These are phyloP conservation scores for Aspergillus nanangensis DNA, from an alignment of 495 filamentous ascomycete genomes.

Conservation along the genomic window DNA sequence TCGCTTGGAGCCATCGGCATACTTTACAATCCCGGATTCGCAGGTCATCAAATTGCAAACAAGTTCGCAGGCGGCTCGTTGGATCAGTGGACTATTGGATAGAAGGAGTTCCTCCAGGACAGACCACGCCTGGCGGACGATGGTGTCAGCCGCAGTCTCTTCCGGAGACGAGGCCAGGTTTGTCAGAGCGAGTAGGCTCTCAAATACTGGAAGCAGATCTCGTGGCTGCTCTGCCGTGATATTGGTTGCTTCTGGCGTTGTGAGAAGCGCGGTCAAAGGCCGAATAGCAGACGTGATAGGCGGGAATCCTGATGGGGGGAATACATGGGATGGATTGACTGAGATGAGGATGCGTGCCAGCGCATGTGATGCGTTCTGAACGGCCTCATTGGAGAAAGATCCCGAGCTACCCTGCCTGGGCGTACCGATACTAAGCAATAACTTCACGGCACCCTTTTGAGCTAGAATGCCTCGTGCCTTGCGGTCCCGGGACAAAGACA, in stretches of 20 bases:
- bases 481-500: slow-evolving; percentile 66
- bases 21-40: slow-evolving; percentile 68
- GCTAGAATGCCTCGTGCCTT: slow-evolving; percentile 72
- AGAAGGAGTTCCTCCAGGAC: slow-evolving; percentile 80
- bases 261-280: slow-evolving; percentile 69
- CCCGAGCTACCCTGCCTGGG: slow-evolving; percentile 46
- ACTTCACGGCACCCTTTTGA: slow-evolving; percentile 86
- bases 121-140: slow-evolving; percentile 67
- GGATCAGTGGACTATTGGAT: slow-evolving; percentile 67
- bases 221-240: slow-evolving; percentile 55
- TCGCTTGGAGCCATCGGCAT: slow-evolving; percentile 63
- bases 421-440: slow-evolving; percentile 65
- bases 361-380: slow-evolving; percentile 70
- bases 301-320: slow-evolving; percentile 68
- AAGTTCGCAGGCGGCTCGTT: slow-evolving; percentile 80
- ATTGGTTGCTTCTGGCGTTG: slow-evolving; percentile 36
- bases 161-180: slow-evolving; percentile 82
- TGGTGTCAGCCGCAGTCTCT: slow-evolving; percentile 60
- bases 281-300: slow-evolving; percentile 73
- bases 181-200: slow-evolving; percentile 84
- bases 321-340: slow-evolving; percentile 80
- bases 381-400: slow-evolving; percentile 38
- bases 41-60: slow-evolving; percentile 87
- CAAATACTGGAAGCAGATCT: slow-evolving; percentile 85
- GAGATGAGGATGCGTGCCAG: slow-evolving; percentile 90